Evolutionary conservation across 2,329 filamentous ascomycete genomes (phyloP), one percentile per base, ranked within the genome.

Genomic region (Tolypocladium guangdongense): DNA sequence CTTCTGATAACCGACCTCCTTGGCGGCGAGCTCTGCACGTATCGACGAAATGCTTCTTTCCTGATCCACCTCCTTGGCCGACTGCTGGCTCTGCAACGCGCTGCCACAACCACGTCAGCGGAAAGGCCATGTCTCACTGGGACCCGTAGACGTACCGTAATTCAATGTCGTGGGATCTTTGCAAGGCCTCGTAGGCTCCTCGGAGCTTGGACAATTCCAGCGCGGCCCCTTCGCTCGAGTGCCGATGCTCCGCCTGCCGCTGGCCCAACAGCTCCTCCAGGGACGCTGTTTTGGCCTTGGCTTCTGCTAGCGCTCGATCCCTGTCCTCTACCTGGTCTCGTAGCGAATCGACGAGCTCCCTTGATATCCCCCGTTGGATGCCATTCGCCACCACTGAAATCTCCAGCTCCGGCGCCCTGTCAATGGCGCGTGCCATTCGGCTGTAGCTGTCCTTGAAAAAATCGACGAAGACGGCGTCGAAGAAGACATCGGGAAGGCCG

Each of bases 371-470:
- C 63, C 92, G 91, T 60, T 93, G 85, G 12, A 91, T 74, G 0
- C 88, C 88, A 64, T 91, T 90, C 45, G 84, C 78, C 54, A 90
- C 77, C 12, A 93, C 81, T 0, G 90, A 86, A 30, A 95, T 84
- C 66, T 99, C 93, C 56, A 95, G 75, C 1, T 86, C 89, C 0
- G 93, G 93, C 57, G 96, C 89, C 56, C 92, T 84, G 68, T 99
- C 93, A 61, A 99, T 88, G 16, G 90, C 88, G 57, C 90, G 83
- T 39, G 86, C 74, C 54, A 96, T 73, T 10, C 91, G 86, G 62
- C 88, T 92, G 66, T 95, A 97, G 65, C 96, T 96, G 63, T 97
- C 91, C 64, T 96, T 96, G 62, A 96, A 82, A 63, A 97, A 96
- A 56, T 96, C 88, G 53, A 99, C 84, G 68, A 96, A 97, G 0